Conservation (phyloP, 257 asterid genomes). For the Lavandula angustifolia region DNA sequence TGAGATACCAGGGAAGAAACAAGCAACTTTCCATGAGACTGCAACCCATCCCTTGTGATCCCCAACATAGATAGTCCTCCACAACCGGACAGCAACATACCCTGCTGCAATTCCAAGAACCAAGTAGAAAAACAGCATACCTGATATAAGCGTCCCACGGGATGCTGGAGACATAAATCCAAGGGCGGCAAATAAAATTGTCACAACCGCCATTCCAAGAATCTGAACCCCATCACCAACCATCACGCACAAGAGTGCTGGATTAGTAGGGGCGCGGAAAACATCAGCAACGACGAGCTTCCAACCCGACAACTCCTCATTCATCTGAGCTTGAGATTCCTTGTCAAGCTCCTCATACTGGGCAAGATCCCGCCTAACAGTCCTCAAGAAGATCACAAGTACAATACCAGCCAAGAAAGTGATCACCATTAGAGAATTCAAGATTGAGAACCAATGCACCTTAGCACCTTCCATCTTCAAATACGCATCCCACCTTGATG, state of each 20-base stretch:
- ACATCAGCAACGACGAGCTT: conserved; percentile 81
- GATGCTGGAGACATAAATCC: conserved; percentile 95
- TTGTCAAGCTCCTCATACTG: conserved; percentile 83
- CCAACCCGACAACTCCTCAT: conserved; percentile 89
- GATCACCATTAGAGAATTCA: conserved; percentile 85
- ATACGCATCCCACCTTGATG: conserved; percentile 89
- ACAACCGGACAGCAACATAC: conserved; percentile 73
- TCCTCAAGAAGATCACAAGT: conserved; percentile 78
- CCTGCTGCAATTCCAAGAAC: conserved; percentile 80
- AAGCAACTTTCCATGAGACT: conserved; percentile 75
- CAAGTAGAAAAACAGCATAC: conserved; percentile 83
- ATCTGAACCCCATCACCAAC: conserved; percentile 84
- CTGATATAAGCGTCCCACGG: conserved; percentile 72
- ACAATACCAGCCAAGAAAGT: conserved; percentile 89
- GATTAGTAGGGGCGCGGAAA: conserved; percentile 70
- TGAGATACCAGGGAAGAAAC: conserved; percentile 82
- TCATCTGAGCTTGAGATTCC: conserved; percentile 93
- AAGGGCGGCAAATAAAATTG: conserved; percentile 78
- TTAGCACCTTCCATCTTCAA: conserved; percentile 90
- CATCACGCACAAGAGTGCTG: conserved; percentile 77
- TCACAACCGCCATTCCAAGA: conserved; percentile 80
- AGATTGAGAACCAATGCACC: conserved; percentile 85
- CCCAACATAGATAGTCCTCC: conserved; percentile 75
- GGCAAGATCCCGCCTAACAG: conserved; percentile 77
- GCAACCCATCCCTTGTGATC: conserved; percentile 77